Conservation (phyloP, 495 filamentous ascomycete genomes). For the Aspergillus cristatus region DNA sequence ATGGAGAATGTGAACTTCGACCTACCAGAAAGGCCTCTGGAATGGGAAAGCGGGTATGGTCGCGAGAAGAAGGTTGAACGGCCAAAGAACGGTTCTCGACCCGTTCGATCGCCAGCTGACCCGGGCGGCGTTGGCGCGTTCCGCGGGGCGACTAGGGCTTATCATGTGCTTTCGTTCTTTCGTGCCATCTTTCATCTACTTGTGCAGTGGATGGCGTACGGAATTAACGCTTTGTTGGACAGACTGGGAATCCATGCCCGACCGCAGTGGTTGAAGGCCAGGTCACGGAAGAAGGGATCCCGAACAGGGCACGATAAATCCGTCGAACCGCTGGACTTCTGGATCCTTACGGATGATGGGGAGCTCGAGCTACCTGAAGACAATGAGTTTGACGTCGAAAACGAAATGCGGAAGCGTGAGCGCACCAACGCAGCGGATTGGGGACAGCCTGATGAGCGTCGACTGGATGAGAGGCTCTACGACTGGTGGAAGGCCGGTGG, state of each 20-base stretch:
- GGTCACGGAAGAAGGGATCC: slow-evolving; percentile 12
- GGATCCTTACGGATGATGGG: slow-evolving; percentile 48
- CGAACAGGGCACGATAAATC: slow-evolving; percentile 9
- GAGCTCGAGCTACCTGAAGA: slow-evolving; percentile 46
- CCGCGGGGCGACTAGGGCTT: slow-evolving; percentile 62
- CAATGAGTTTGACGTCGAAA: slow-evolving; percentile 67
- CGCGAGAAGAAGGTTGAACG: slow-evolving; percentile 51
- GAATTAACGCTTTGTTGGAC: slow-evolving; percentile 44
- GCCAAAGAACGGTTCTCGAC: slow-evolving; percentile 35
- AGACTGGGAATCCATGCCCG: slow-evolving; percentile 52
- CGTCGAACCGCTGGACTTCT: slow-evolving; percentile 44
- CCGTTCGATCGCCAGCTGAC: slow-evolving; percentile 28
- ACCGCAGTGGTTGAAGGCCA: slow-evolving; percentile 51
- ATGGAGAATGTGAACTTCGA: slow-evolving; percentile 25
- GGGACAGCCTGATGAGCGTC: slow-evolving; percentile 45
- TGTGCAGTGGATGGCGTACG: slow-evolving; percentile 46
- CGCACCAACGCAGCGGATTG: slow-evolving; percentile 22
- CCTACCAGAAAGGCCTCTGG: slow-evolving; percentile 15
- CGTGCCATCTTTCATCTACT: slow-evolving; percentile 61
- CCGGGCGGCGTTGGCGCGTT: slow-evolving; percentile 66
- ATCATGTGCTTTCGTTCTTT: slow-evolving; percentile 65
- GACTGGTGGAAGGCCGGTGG: slow-evolving; percentile 70
- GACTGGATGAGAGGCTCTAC: slow-evolving; percentile 65
- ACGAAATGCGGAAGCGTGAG: slow-evolving; percentile 54
- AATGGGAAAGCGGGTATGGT: slow-evolving; percentile 56